These are phyloP conservation scores for Pleurotus giganteus DNA, from an alignment of 768 basidiomycete species.

Conservation along the genomic window DNA sequence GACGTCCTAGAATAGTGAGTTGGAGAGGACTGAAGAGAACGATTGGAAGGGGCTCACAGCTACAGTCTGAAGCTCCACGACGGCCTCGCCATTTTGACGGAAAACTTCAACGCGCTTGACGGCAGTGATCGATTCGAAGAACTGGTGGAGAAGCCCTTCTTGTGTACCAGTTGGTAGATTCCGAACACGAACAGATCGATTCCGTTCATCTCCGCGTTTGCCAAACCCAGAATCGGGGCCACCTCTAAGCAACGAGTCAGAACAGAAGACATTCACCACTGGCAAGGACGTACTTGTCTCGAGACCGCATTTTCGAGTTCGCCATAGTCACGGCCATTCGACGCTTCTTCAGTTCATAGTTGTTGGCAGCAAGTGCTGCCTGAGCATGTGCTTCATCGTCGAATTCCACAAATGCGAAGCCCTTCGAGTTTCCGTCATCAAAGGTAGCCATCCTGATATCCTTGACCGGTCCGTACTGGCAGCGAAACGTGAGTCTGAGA, in stretches of 20 bases:
- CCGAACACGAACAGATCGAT: slow-evolving; percentile 72
- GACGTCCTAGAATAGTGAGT: slow-evolving; percentile 58
- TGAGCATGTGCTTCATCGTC: slow-evolving; percentile 76
- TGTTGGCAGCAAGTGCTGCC: slow-evolving; percentile 76
- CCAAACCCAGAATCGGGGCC: slow-evolving; percentile 57
- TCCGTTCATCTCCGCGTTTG: slow-evolving; percentile 53
- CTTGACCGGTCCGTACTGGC: slow-evolving; percentile 79
- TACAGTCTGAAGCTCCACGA: slow-evolving; percentile 62
- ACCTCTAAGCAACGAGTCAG: slow-evolving; percentile 28
- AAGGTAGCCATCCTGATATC: slow-evolving; percentile 79
- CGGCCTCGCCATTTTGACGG: slow-evolving; percentile 53
- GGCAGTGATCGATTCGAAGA: slow-evolving; percentile 70
- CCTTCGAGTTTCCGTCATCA: slow-evolving; percentile 66
- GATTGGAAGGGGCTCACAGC: slow-evolving; percentile 44
- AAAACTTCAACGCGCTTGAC: slow-evolving; percentile 80
- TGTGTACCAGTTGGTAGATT: slow-evolving; percentile 77
- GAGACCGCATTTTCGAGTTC: slow-evolving; percentile 63
- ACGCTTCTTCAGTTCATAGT: slow-evolving; percentile 86
- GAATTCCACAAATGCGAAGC: slow-evolving; percentile 93
- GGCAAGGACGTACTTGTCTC: slow-evolving; percentile 41
- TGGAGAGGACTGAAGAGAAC: not conserved
- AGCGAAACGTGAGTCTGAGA: slow-evolving; percentile 7
- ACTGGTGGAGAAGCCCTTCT: slow-evolving; percentile 91
- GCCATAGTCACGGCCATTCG: slow-evolving; percentile 86
- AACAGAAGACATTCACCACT: not conserved